These are phyloP conservation scores for Rhynchospora breviuscula DNA, from an alignment of 176 grass and related monocot species.

Conservation along the genomic window DNA sequence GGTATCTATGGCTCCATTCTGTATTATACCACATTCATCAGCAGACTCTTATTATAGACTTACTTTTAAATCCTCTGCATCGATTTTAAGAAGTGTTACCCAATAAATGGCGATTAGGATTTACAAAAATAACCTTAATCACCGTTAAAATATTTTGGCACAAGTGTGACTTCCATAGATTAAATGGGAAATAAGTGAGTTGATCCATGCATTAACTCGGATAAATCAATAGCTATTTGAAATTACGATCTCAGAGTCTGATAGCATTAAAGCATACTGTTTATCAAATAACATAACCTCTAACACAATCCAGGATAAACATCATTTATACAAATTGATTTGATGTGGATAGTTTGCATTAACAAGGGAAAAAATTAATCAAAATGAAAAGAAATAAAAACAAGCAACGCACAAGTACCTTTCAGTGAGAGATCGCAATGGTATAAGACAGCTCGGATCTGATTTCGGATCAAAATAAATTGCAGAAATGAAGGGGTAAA, in stretches of 20 bases:
- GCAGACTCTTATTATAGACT: not conserved
- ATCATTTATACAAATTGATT: not conserved
- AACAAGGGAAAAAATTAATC: not conserved
- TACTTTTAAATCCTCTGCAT: not conserved
- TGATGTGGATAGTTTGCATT: not conserved
- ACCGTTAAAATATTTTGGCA: not conserved
- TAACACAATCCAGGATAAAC: not conserved
- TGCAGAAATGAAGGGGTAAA: not conserved
- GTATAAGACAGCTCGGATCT: not conserved
- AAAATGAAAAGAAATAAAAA: not conserved
- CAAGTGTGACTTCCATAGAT: not conserved
- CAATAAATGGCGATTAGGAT: not conserved
- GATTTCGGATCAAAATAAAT: constrained; percentile 5
- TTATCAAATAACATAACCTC: not conserved
- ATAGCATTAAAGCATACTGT: not conserved
- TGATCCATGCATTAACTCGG: not conserved
- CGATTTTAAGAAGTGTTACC: not conserved
- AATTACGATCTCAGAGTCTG: not conserved
- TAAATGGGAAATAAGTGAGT: not conserved
- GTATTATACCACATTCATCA: not conserved
- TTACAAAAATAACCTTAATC: not conserved
- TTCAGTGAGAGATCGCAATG: not conserved
- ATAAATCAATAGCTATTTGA: constrained; percentile 1
- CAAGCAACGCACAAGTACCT: not conserved
- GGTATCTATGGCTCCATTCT: not conserved